Evolutionary conservation across 176 grass and related monocot species (phyloP), one percentile per base, ranked within the genome.

Genomic region (Oryza longistaminata): DNA sequence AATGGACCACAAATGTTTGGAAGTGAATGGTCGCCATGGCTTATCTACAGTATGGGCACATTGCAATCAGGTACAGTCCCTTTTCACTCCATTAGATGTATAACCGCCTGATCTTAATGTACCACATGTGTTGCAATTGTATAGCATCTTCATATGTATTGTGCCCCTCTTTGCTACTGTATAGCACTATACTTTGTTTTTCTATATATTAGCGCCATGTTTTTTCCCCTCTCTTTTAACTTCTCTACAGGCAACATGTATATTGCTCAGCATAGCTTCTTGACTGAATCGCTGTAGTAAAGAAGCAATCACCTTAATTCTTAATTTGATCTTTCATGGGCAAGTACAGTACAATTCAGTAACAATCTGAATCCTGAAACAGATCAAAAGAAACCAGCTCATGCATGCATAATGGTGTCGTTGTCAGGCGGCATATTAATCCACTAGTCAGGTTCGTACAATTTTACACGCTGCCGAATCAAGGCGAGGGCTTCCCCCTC

Each of bases 381-480:
- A 74, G 70, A 58, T 81, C 22, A 68, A 81, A 60, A n/a, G 27
- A 66, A 42, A 74, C 22, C 78, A 87, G 62, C 78, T 60, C 85
- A 69, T 61, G 78, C 61, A 9, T 58, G 85, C 78, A 69, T 68
- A 16, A 68, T 81, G 64, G 25, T 75, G 77, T 68, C 85, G 29
- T 80, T 85, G 73, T 43, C 64, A 21, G 48, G 73, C 48, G 64
- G 64, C 66, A 40, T 45, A 43, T 70, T 85, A 31, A 76, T 50
- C 70, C 46, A 67, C 43, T 39, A 10, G 62, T 6, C 73, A 43
- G 82, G 82, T 68, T 34, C 22, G 78, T 87, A 81, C 77, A 55
- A 81, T 84, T 85, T 68, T 81, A 60, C 78, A 81, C 71, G 60
- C 85, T 74, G 85, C 77, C 70, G 60, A 80, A 87, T 80, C 53